Conservation (phyloP, 2,329 filamentous ascomycete genomes). For the Plectosphaerella sp. region DNA sequence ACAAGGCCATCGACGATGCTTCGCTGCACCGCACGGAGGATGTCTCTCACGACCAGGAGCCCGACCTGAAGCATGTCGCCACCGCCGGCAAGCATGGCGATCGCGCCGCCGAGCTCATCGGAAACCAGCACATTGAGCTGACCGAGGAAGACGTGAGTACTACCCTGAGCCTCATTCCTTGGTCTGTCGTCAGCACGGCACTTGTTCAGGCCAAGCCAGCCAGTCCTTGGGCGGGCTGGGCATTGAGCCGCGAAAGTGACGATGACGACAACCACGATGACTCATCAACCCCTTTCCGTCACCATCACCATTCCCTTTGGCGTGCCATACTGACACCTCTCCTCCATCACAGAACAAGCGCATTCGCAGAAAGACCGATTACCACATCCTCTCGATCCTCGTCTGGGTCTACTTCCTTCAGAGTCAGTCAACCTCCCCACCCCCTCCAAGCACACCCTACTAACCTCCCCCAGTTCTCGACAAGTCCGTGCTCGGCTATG, state of each 20-base stretch:
- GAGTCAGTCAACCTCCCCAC: constrained; percentile 5
- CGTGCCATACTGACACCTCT: neutral
- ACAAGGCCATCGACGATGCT: constrained; percentile 2
- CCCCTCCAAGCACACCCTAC: too few relatives aligned
- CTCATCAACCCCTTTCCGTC: neutral
- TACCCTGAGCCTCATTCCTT: too few relatives aligned
- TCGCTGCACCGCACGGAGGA: constrained; percentile 5
- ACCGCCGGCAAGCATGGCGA: constrained; percentile 3
- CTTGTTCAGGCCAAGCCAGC: too few relatives aligned
- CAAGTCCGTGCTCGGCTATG: constrained; percentile 53
- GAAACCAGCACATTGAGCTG: constrained; percentile 13
- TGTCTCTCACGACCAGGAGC: constrained; percentile 2
- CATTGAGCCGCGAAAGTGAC: too few relatives aligned
- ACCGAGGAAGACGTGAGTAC: constrained; percentile 28
- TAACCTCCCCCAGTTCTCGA: constrained; percentile 34
- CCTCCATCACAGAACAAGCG: constrained; percentile 36
- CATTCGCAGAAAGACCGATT: constrained; percentile 59
- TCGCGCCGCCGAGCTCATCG: constrained; percentile 9
- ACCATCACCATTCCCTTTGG: neutral
- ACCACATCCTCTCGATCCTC: constrained; percentile 49
- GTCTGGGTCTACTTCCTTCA: constrained; percentile 56
- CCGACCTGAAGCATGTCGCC: constrained; percentile 4
- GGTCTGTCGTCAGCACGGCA: too few relatives aligned
- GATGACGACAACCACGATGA: neutral
- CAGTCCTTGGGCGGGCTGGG: too few relatives aligned